Evolutionary conservation across 805 yeast species (phyloP).

Genomic region (Candida argentea): DNA sequence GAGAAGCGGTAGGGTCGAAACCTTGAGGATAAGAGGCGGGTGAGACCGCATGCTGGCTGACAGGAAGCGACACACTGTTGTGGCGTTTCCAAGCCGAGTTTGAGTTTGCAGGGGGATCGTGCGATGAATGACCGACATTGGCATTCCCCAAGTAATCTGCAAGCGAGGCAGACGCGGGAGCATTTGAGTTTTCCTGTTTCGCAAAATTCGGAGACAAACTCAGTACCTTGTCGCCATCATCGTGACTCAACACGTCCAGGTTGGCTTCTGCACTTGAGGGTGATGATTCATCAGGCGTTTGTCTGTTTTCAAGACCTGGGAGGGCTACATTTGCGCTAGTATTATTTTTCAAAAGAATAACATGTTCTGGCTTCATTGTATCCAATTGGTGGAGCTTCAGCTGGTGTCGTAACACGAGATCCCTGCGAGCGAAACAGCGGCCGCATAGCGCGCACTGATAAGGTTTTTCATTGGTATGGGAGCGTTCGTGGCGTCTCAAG

Average conservation of each 20-base stretch:
- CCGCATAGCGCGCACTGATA: constrained; percentile 96
- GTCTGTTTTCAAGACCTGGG: constrained; percentile 10
- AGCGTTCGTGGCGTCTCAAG: constrained; percentile 79
- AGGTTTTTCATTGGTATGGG: constrained; percentile 86
- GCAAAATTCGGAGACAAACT: constrained; percentile 1
- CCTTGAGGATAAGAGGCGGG: too few species aligned
- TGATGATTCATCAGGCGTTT: too few species aligned
- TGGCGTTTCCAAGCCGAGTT: constrained; percentile 7
- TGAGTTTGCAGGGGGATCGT: constrained; percentile 7
- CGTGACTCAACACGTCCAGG: too few species aligned
- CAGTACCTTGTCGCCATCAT: constrained; percentile 1
- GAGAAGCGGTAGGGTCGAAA: too few species aligned
- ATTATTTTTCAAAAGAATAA: constrained; percentile 42
- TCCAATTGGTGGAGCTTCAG: constrained; percentile 68
- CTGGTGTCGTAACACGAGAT: constrained; percentile 82
- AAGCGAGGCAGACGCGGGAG: constrained; percentile 10
- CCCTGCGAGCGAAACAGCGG: constrained; percentile 88
- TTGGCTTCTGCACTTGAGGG: too few species aligned
- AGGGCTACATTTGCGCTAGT: constrained; percentile 43
- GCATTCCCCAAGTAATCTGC: constrained; percentile 5
- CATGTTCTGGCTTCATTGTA: constrained; percentile 33
- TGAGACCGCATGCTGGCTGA: too few species aligned
- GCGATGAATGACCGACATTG: constrained; percentile 6
- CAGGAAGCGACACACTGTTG: constrained; percentile 5
- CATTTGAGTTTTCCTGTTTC: constrained; percentile 1